Evolutionary conservation across 2,329 filamentous ascomycete species (phyloP).

Genomic region (Botrytis cinerea): DNA sequence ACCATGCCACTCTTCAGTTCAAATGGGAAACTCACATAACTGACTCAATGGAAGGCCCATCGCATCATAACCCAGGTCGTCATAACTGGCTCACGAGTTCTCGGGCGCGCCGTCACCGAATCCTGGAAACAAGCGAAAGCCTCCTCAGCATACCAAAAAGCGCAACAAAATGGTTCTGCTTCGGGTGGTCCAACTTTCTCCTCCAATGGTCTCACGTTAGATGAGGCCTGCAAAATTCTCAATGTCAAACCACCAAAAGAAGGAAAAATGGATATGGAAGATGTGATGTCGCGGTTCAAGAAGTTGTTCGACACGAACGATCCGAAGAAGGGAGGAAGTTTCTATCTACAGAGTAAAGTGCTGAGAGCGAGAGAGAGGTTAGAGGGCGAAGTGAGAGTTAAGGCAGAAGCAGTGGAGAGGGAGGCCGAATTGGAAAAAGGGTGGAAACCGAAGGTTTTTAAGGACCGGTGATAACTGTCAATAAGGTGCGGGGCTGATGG

Average conservation of each 20-base stretch:
- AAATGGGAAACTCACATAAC: not conserved
- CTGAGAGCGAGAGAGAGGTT: constrained; percentile 87
- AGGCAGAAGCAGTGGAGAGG: constrained; percentile 67
- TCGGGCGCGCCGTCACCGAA: constrained; percentile 89
- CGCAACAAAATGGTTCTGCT: constrained; percentile 61
- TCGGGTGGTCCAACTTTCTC: constrained; percentile 52
- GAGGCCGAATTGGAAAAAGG: constrained; percentile 82
- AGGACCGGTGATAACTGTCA: constrained; percentile 64
- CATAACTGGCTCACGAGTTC: constrained; percentile 84
- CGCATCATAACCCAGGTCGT: constrained; percentile 93
- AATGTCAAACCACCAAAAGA: constrained; percentile 87
- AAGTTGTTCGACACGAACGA: constrained; percentile 92
- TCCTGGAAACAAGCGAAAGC: constrained; percentile 95
- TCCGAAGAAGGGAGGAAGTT: constrained; percentile 92
- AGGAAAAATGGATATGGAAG: constrained; percentile 75
- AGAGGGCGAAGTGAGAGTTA: constrained; percentile 78
- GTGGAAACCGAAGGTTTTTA: constrained; percentile 94
- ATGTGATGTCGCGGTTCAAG: constrained; percentile 87
- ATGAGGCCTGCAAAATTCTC: constrained; percentile 95
- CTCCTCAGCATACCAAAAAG: constrained; percentile 76
- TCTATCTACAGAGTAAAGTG: constrained; percentile 98
- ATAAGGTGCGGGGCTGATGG: constrained; percentile 10
- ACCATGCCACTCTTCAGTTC: not conserved
- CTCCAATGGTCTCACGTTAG: constrained; percentile 78
- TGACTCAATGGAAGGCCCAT: constrained; percentile 68